Evolutionary conservation across 73 alveolate genomes (phyloP).

Genomic region (Blepharisma stoltei): DNA sequence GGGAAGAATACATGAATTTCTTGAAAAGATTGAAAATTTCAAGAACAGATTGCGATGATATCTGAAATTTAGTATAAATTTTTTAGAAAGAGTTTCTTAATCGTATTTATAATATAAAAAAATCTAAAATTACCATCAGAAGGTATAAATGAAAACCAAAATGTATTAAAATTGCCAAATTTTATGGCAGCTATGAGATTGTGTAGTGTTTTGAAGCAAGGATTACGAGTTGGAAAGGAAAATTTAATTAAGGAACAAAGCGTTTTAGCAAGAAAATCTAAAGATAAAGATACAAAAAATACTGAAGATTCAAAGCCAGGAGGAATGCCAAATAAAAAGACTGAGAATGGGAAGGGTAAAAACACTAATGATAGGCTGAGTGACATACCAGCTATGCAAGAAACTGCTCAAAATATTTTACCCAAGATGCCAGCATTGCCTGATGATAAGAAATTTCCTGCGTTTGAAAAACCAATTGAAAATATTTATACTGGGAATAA

Average conservation of each 20-base stretch:
- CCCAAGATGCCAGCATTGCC: too few species aligned
- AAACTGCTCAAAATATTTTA: too few species aligned
- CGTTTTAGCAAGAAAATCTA: conserved; percentile 1
- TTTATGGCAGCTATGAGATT: conserved; percentile 27
- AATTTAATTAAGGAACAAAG: not conserved
- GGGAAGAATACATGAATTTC: not conserved
- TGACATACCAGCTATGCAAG: too few species aligned
- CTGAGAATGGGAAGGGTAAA: too few species aligned
- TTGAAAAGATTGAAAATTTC: not conserved
- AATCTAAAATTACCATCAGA: too few species aligned
- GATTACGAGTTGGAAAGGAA: not conserved
- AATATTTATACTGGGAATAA: too few species aligned
- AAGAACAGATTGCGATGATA: not conserved
- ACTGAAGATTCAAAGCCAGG: conserved; percentile 6
- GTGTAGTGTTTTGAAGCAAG: conserved; percentile 25
- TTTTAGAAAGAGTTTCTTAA: too few species aligned
- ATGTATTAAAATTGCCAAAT: conserved; percentile 1
- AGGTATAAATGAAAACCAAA: not conserved
- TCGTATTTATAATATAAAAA: too few species aligned
- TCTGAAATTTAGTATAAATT: conserved; percentile 3
- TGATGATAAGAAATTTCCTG: too few species aligned
- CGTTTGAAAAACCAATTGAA: too few species aligned
- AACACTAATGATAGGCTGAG: too few species aligned
- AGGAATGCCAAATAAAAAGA: not conserved
- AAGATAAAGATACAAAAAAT: not conserved